phyloP scores from a whole-genome alignment of 495 filamentous ascomycete species.

The Aspergillus panamensis region DNA sequence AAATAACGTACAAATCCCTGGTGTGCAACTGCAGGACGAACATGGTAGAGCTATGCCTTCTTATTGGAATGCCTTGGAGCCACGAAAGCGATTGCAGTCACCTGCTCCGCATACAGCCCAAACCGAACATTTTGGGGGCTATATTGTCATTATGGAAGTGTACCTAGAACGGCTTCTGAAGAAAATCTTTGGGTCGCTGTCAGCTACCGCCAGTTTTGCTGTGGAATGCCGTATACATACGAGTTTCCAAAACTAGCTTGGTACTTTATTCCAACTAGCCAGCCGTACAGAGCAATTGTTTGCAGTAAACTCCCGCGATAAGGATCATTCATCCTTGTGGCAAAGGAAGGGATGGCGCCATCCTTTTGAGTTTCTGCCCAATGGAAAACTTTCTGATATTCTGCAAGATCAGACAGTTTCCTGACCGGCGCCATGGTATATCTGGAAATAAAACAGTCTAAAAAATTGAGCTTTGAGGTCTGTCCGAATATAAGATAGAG shows the following conservation, averaged over 20 bases:
- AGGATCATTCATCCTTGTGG: constrained; percentile 49
- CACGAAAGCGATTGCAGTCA: constrained; percentile 47
- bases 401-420: constrained; percentile 34
- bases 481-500: too few species aligned
- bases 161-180: constrained; percentile 49
- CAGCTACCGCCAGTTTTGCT: constrained; percentile 27
- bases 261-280: constrained; percentile 39
- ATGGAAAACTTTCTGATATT: constrained; percentile 57
- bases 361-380: constrained; percentile 57
- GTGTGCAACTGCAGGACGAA: constrained; percentile 48
- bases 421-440: constrained; percentile 30
- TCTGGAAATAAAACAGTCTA: too few species aligned
- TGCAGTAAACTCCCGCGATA: constrained; percentile 23
- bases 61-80: constrained; percentile 47
- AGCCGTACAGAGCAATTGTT: constrained; percentile 1
- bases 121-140: constrained; percentile 46
- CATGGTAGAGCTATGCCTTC: constrained; percentile 49
- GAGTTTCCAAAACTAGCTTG: constrained; percentile 52
- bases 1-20: constrained; percentile 46
- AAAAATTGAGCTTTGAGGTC: too few species aligned
- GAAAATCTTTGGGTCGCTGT: constrained; percentile 32
- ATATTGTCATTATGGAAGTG: constrained; percentile 48
- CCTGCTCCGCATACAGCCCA: constrained; percentile 46
- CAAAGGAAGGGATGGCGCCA: constrained; percentile 45
- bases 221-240: constrained; percentile 31